phyloP scores from a whole-genome alignment of 768 basidiomycete species.

The Coprinellus micaceus region DNA sequence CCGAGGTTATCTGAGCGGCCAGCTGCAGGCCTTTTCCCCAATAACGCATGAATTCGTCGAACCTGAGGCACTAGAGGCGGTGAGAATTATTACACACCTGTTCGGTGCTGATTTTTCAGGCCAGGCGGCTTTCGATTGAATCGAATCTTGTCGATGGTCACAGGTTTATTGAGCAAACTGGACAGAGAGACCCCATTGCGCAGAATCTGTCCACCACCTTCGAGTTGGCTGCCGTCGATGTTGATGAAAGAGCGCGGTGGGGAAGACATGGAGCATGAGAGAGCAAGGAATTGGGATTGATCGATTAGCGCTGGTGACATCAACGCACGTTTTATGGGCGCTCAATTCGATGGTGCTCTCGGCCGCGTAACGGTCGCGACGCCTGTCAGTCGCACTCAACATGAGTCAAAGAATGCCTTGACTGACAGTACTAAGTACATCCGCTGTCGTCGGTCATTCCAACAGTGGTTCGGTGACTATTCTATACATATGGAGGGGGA shows the following conservation, averaged over 20 bases:
- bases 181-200: constrained; percentile 67
- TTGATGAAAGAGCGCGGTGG: neutral
- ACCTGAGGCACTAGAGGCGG: too few species aligned
- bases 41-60: neutral
- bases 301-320: too few species aligned
- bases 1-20: constrained; percentile 57
- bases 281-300: too few species aligned
- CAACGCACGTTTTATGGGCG: too few species aligned
- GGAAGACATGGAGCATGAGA: neutral
- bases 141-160: constrained; percentile 61
- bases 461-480: too few species aligned
- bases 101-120: constrained; percentile 68
- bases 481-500: too few species aligned
- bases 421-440: too few species aligned
- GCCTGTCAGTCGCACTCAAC: too few species aligned
- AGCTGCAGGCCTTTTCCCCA: constrained; percentile 54
- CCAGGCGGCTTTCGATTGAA: constrained; percentile 57
- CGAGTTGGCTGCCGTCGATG: constrained; percentile 49
- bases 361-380: too few species aligned
- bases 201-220: constrained; percentile 71
- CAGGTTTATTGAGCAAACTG: constrained; percentile 57
- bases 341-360: too few species aligned
- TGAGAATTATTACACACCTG: constrained; percentile 43
- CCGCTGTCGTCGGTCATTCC: too few species aligned
- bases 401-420: too few species aligned